Percentiles rank a stretch among this genome's conserved stretches.
Evolutionary conservation across 2,329 filamentous ascomycete species (phyloP).

Genomic region (Alternaria tenuissima): DNA sequence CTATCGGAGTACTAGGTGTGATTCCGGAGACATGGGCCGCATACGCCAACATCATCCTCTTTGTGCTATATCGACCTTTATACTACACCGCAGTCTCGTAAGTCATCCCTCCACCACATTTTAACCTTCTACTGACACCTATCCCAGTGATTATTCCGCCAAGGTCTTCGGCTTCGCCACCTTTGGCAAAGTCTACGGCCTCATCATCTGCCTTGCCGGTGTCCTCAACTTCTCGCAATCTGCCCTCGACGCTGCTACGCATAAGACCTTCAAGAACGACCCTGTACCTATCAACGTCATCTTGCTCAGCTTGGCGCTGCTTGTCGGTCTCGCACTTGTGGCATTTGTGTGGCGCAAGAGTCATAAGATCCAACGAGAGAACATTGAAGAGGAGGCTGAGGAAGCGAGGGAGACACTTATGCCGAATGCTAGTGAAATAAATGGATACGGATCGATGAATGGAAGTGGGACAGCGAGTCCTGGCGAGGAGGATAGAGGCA

Average conservation of each 20-base stretch:
- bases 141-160: slow-evolving; percentile 75
- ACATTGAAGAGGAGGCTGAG: slow-evolving; percentile 48
- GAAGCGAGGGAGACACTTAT: slow-evolving; percentile 47
- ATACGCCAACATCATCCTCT: slow-evolving; percentile 78
- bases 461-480: slow-evolving; percentile 20
- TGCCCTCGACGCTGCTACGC: slow-evolving; percentile 79
- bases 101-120: slow-evolving; percentile 28
- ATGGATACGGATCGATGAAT: slow-evolving; percentile 35
- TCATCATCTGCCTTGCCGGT: slow-evolving; percentile 86
- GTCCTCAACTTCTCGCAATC: slow-evolving; percentile 85
- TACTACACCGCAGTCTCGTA: slow-evolving; percentile 88
- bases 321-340: slow-evolving; percentile 72
- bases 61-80: slow-evolving; percentile 84
- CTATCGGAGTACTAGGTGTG: slow-evolving; percentile 79
- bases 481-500: slow-evolving; percentile 30
- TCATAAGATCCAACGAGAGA: slow-evolving; percentile 50
- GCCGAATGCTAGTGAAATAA: slow-evolving; percentile 39
- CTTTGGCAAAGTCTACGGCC: slow-evolving; percentile 92
- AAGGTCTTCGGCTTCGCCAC: slow-evolving; percentile 93
- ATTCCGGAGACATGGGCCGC: slow-evolving; percentile 75
- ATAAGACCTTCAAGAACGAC: slow-evolving; percentile 73
- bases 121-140: slow-evolving; percentile 7
- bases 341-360: slow-evolving; percentile 68
- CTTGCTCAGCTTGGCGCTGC: slow-evolving; percentile 67
- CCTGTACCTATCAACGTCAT: slow-evolving; percentile 80